Base-by-base conservation (phyloP, 768 basidiomycete species). In the Pholiota molesta region DNA sequence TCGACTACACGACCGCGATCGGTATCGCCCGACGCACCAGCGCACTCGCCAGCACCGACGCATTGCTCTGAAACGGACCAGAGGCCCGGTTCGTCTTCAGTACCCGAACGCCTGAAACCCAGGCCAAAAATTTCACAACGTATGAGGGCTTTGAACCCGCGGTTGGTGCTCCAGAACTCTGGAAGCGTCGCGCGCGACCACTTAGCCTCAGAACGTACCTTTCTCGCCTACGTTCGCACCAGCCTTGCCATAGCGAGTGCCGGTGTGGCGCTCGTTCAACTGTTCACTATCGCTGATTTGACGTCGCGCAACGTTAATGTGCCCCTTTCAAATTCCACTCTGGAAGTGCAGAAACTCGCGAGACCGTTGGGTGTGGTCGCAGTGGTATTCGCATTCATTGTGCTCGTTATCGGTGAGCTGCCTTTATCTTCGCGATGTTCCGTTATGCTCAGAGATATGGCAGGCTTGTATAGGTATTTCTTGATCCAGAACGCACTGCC, bases 131-230 rank as follows among this genome's bases (percentile, higher is more conserved):
- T 49, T 23, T n/a, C 19, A 26, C 47, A 10, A 13, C n/a, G 11
- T 2, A 19, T 49, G 14, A 21, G 23, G 23, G 10, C 14, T 26
- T 26, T 49, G 23, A 49, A 49, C 23, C 47, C 47, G 1, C 57
- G 45, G 11, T 21, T 58, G 31, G 14, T 58, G 7, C 40, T 60
- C 5, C 40, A 60, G 23, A 60, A 60, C 35, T 54, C 52, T 19
- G 83, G 83, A 5, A 79, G 77, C 52, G 83, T 85, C 40, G 84
- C 83, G 8, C 72, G 84, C 31, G 84, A 85, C 68, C 84, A 86
- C 61, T 72, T 86, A 8, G 81, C 84, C 0, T 78, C 77, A 1
- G 84, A 86, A 63, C 73, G 83, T 40, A 85, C 83, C 5, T 85
- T 83, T 67, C 73, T 85, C 13, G 82, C 84, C 17, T 86, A 85